Percentiles rank a stretch among this genome's conserved stretches.
These are phyloP conservation scores for Neofusicoccum umdonicola DNA, from an alignment of 2,329 filamentous ascomycete genomes.

Conservation along the genomic window DNA sequence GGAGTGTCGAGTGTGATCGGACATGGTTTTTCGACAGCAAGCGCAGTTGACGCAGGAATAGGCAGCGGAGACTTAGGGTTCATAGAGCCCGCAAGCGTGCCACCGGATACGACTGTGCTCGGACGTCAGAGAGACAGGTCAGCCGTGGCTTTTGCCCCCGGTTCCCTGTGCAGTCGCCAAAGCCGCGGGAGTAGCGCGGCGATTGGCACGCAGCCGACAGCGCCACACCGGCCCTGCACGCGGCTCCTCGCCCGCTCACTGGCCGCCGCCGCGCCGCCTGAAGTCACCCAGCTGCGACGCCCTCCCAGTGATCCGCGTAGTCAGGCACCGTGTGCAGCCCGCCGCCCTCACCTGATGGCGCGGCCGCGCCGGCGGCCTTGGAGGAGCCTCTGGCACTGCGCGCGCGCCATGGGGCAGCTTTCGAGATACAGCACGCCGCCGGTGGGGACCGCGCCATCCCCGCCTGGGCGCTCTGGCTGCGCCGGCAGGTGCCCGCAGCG, in stretches of 20 bases:
- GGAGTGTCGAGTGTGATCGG: background rate
- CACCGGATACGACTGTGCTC: conserved; percentile 4
- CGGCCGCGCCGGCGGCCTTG: background rate
- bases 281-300: background rate
- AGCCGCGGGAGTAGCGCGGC: conserved; percentile 2
- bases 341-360: conserved; percentile 8
- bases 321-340: conserved; percentile 11
- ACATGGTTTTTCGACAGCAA: conserved; percentile 14
- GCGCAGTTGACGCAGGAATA: conserved; percentile 17
- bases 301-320: background rate
- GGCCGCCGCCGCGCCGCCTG: background rate
- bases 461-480: too few relatives aligned
- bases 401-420: background rate
- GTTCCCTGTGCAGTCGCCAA: background rate
- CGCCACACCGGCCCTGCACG: conserved; percentile 9
- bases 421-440: background rate
- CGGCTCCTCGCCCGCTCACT: background rate
- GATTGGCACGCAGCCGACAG: conserved; percentile 11
- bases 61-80: conserved; percentile 14
- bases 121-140: conserved; percentile 5
- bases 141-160: conserved; percentile 10
- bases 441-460: background rate
- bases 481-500: background rate
- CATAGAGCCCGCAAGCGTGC: background rate
- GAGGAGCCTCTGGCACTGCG: background rate